These are phyloP conservation scores for Citrullus colocynthis DNA, from an alignment of 306 rosid genomes.

Conservation along the genomic window DNA sequence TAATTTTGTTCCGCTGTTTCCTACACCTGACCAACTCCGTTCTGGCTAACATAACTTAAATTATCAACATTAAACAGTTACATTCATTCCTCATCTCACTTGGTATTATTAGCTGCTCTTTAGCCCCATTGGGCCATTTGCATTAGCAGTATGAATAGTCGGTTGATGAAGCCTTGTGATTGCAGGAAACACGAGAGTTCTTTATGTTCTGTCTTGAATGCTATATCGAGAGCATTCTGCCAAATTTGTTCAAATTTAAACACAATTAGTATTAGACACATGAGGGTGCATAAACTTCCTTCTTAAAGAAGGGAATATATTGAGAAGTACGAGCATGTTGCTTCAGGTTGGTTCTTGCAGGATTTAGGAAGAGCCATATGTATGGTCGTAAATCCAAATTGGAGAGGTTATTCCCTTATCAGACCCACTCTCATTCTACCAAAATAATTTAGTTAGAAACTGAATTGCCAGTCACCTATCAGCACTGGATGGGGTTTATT, in stretches of 20 bases:
- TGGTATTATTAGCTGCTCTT: neutral
- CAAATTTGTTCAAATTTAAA: neutral
- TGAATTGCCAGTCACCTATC: neutral
- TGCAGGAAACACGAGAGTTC: neutral
- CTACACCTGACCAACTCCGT: neutral
- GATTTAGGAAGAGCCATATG: neutral
- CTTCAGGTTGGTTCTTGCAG: neutral
- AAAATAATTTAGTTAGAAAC: neutral
- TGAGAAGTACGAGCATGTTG: neutral
- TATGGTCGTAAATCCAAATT: neutral
- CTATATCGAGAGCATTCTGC: neutral
- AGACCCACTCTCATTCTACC: neutral
- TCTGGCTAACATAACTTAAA: neutral
- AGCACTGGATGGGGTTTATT: neutral
- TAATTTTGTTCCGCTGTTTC: neutral
- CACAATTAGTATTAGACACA: neutral
- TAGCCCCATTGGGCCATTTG: neutral
- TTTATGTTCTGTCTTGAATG: neutral
- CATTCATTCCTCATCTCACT: neutral
- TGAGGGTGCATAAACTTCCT: neutral
- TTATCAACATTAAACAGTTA: neutral
- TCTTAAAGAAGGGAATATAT: neutral
- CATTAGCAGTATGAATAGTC: neutral
- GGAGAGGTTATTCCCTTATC: neutral
- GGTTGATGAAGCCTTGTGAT: neutral